Conservation (phyloP, 2,329 filamentous ascomycete species). For the Aspergillaceae sp. region DNA sequence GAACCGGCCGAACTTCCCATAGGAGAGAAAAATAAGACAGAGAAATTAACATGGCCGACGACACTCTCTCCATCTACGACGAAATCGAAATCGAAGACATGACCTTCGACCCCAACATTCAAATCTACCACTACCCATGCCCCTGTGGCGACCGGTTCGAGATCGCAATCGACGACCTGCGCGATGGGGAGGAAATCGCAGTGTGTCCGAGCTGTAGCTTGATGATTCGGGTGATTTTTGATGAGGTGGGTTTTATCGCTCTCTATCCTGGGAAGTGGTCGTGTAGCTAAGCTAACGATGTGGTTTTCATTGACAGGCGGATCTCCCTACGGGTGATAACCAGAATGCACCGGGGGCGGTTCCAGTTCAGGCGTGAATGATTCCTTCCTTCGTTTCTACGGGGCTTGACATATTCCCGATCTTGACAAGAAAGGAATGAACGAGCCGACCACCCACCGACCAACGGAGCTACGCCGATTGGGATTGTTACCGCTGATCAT, state of each 20-base stretch:
- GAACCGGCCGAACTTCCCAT: background rate
- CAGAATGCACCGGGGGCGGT: conserved; percentile 21
- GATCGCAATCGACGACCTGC: conserved; percentile 73
- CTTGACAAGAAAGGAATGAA: too few species aligned
- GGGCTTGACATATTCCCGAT: too few species aligned
- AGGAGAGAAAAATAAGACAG: background rate
- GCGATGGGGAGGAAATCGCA: conserved; percentile 87
- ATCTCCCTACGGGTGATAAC: conserved; percentile 42
- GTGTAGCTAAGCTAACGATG: conserved; percentile 1
- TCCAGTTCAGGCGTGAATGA: conserved; percentile 32
- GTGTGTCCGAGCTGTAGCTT: conserved; percentile 95
- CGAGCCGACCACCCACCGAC: too few species aligned
- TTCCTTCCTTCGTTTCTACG: too few species aligned
- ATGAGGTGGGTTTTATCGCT: conserved; percentile 51
- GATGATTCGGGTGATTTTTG: conserved; percentile 93
- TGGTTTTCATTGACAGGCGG: conserved; percentile 31
- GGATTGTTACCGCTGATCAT: too few species aligned
- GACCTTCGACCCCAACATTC: conserved; percentile 72
- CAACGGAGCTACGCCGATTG: too few species aligned
- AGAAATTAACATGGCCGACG: conserved; percentile 47
- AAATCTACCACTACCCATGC: conserved; percentile 93
- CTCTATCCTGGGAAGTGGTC: conserved; percentile 3
- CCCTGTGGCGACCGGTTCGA: conserved; percentile 96
- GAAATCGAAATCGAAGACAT: conserved; percentile 99
- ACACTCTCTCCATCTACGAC: conserved; percentile 74